These are phyloP conservation scores for Fusarium sp. DNA, from an alignment of 2,329 filamentous ascomycete genomes.

Conservation along the genomic window DNA sequence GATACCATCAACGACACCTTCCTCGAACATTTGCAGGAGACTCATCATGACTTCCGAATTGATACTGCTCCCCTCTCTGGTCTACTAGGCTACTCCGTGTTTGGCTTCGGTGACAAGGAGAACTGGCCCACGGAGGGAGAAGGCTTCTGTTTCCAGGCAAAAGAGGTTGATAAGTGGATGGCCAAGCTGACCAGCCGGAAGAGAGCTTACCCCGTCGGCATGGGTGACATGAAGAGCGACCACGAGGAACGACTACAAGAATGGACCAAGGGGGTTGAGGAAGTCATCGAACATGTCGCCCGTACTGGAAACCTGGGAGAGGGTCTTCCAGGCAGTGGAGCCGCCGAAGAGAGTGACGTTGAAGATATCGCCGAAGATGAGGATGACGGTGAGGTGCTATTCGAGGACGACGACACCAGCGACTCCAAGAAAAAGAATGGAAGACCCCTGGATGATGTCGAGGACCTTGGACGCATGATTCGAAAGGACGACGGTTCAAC, in stretches of 20 bases:
- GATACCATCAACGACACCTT: conserved; percentile 92
- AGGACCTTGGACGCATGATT: conserved; percentile 81
- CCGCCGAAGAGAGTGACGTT: conserved; percentile 85
- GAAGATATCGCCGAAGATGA: conserved; percentile 73
- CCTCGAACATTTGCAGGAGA: conserved; percentile 88
- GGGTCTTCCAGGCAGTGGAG: conserved; percentile 82
- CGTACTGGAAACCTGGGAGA: conserved; percentile 70
- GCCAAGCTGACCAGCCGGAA: conserved; percentile 91
- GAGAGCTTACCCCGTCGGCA: conserved; percentile 87
- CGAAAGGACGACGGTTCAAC: conserved; percentile 55
- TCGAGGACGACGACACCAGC: conserved; percentile 54
- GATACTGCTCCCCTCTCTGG: conserved; percentile 85
- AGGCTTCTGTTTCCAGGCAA: conserved; percentile 93
- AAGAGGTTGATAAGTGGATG: conserved; percentile 94
- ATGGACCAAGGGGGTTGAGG: conserved; percentile 81
- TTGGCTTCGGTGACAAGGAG: conserved; percentile 91
- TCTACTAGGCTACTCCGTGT: conserved; percentile 89
- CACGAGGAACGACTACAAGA: conserved; percentile 75
- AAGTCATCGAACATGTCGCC: conserved; percentile 75
- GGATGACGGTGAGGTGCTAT: conserved; percentile 64
- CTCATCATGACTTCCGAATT: conserved; percentile 96
- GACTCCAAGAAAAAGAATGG: conserved; percentile 58
- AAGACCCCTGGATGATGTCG: conserved; percentile 77
- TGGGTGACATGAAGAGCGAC: conserved; percentile 87
- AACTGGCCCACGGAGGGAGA: conserved; percentile 92